Percentiles rank a stretch among this genome's conserved stretches.
phyloP scores from a whole-genome alignment of 228 moss, liverwort and hornwort genomes.

The Sphagnum fallax region DNA sequence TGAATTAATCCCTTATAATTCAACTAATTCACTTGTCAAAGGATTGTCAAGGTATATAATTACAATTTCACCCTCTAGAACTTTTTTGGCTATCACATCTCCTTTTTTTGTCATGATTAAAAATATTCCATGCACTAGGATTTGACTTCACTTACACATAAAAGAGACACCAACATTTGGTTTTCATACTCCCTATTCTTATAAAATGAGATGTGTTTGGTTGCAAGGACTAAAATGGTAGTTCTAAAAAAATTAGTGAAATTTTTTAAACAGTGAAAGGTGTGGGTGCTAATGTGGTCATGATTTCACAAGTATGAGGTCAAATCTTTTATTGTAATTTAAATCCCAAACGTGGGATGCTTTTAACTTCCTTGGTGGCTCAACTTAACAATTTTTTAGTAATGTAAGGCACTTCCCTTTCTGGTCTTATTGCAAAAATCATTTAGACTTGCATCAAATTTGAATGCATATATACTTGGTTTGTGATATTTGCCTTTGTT shows the following conservation, averaged over 20 bases:
- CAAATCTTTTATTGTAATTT: too few relatives aligned
- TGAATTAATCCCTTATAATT: conserved; percentile 16
- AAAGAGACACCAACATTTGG: too few relatives aligned
- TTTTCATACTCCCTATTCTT: too few relatives aligned
- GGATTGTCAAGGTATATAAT: conserved; percentile 75
- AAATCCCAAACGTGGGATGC: too few relatives aligned
- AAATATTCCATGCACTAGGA: neutral
- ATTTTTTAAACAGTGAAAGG: conserved; percentile 88
- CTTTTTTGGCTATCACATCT: neutral
- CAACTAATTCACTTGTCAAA: conserved; percentile 64
- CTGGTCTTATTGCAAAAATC: neutral
- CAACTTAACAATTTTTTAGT: too few relatives aligned
- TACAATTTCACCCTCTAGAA: neutral
- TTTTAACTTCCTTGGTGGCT: too few relatives aligned
- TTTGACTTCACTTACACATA: too few relatives aligned
- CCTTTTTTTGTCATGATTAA: neutral
- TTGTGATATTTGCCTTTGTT: too few relatives aligned
- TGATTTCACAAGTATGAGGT: conserved; percentile 85
- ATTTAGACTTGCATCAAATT: too few relatives aligned
- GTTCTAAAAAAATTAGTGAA: conserved; percentile 95
- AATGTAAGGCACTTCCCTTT: neutral
- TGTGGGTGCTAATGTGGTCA: conserved; percentile 91
- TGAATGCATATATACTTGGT: too few relatives aligned
- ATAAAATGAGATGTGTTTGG: neutral
- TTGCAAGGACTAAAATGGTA: conserved; percentile 92